phyloP scores from a whole-genome alignment of 805 yeast species.

The Ogataea chonburiensis region DNA sequence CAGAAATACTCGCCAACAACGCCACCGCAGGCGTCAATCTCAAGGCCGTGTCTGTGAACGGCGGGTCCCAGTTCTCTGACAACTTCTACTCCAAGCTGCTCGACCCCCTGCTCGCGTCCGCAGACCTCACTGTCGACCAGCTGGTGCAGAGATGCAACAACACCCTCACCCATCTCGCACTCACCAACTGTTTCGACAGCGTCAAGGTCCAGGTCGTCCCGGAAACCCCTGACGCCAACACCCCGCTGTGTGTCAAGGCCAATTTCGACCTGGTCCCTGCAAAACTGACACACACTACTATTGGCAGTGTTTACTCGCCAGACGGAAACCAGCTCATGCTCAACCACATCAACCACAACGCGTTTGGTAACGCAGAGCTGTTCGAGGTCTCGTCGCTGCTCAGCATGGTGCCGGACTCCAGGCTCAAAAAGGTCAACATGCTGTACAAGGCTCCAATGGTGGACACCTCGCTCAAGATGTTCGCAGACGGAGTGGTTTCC shows the following conservation, averaged over 20 bases:
- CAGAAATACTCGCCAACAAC: constrained; percentile 19
- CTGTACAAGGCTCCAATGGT: constrained; percentile 44
- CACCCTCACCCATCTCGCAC: constrained; percentile 22
- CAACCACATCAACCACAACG: constrained; percentile 44
- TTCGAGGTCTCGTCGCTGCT: constrained; percentile 49
- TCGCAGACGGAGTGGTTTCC: constrained; percentile 48
- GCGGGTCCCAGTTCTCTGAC: constrained; percentile 37
- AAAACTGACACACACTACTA: constrained; percentile 29
- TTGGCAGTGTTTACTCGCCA: constrained; percentile 37
- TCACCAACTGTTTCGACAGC: constrained; percentile 31
- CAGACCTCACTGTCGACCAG: constrained; percentile 42
- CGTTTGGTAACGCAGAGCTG: constrained; percentile 69
- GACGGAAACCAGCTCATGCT: constrained; percentile 35
- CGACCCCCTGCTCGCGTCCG: constrained; percentile 40
- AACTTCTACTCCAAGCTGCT: constrained; percentile 45
- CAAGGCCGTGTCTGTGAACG: constrained; percentile 31
- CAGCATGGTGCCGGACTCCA: constrained; percentile 49
- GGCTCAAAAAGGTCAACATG: constrained; percentile 53
- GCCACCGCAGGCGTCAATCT: constrained; percentile 28
- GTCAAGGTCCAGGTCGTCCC: constrained; percentile 25
- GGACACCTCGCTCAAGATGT: constrained; percentile 44
- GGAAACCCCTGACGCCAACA: constrained; percentile 4
- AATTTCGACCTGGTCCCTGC: constrained; percentile 36
- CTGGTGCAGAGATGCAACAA: constrained; percentile 31
- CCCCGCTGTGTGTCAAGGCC: constrained; percentile 33